phyloP scores from a whole-genome alignment of 306 rosid species.

The Prunus salicina region DNA sequence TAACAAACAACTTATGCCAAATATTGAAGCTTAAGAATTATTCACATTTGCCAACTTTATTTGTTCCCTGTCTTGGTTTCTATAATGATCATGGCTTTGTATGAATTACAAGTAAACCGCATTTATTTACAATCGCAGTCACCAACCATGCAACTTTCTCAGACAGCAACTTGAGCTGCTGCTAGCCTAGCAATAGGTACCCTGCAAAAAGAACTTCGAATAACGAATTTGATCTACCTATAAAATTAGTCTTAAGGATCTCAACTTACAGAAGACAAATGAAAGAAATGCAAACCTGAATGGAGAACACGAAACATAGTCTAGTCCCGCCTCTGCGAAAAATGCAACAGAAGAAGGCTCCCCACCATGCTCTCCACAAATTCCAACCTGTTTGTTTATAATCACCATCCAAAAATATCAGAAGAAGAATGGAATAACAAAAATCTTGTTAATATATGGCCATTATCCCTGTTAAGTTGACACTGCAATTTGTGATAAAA shows the following conservation, averaged over 20 bases:
- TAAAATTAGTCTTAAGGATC: background rate
- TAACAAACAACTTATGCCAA: too few species aligned
- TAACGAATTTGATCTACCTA: background rate
- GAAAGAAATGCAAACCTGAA: constrained; percentile 53
- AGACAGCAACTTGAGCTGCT: constrained; percentile 83
- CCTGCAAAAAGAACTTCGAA: constrained; percentile 37
- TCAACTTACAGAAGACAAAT: background rate
- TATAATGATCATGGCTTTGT: background rate
- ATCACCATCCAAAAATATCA: background rate
- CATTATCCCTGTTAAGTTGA: background rate
- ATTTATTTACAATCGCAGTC: background rate
- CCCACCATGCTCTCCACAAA: constrained; percentile 99
- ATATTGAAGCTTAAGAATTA: background rate
- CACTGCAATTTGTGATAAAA: background rate
- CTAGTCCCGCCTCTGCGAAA: constrained; percentile 88
- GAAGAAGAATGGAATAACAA: background rate
- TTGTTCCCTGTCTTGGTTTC: background rate
- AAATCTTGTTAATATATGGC: background rate
- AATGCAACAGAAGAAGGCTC: constrained; percentile 96
- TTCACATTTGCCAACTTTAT: background rate
- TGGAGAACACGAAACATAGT: constrained; percentile 98
- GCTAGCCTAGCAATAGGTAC: constrained; percentile 98
- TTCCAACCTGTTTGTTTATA: constrained; percentile 65
- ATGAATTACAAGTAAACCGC: background rate
- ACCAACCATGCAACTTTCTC: background rate